Evolutionary conservation across 176 grass and related monocot species (phyloP), one percentile per base, ranked within the genome.

Genomic region (Alopecurus myosuroides): DNA sequence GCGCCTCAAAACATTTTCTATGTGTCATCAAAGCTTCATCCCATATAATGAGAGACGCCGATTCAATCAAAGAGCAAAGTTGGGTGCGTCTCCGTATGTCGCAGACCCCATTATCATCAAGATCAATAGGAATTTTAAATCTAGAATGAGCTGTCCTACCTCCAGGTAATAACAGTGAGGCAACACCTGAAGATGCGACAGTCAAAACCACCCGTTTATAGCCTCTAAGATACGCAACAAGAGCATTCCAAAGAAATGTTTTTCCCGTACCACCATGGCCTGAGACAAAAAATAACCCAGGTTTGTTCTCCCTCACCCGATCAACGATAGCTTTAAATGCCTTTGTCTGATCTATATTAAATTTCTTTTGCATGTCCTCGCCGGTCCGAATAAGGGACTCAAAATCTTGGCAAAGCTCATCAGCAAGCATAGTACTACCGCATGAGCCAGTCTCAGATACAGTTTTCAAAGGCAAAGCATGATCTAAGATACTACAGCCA

Each of bases 101-200:
- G 18, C 48, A 50, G 14, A 50, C 15, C 48, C 48, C 15, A 15
- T 31, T 11, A 1, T 63, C n/a, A 46, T 42, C 8, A 26, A 85
- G 1, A 20, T 85, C 45, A 15, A 85, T 53, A 4, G 72, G 82
- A 35, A 77, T 85, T 45, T 77, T 74, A 53, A 85, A 85, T 15
- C 82, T 35, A 5, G 51, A 85, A 39, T 85, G 82, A 5, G 71
- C 52, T 0, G 31, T 77, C n/a, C 82, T 7, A 19, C 71, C 53
- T 31, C 40, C 40, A 34, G 78, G 78, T 3, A 67, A 28, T 7
- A 81, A 14, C 0, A 80, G 23, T 4, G 77, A 80, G 25, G 34
- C 57, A 5, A 42, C 52, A 17, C n/a, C 42, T 11, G 82, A 73
- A 6, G 67, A 75, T 2, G 67, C 49, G 8, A 84, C 81, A 58